Base-by-base conservation (phyloP, 2,329 filamentous ascomycete species). In the Calonectria hawksworthii region DNA sequence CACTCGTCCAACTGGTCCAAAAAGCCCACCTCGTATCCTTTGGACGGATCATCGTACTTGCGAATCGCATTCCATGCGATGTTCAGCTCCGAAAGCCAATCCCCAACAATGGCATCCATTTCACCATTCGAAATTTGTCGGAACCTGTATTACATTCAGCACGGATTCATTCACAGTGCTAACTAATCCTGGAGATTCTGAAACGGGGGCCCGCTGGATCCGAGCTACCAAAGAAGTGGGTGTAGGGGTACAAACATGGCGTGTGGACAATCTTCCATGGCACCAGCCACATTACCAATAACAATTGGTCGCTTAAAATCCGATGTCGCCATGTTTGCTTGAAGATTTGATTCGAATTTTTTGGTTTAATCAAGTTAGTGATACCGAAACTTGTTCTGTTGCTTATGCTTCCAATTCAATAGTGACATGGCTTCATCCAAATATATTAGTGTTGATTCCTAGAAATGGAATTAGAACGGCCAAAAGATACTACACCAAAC, bases 211-310 rank as follows among this genome's bases (percentile, higher is more conserved):
- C 38, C 38, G 38, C 38, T 41, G 18, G 38, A 41, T 21, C 5
- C 38, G 4, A 16, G 5, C 16, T 41, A 2, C 8, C 38, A 41
- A 21, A 21, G 14, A 41, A 41, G 38, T 41, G 5, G 38, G 38
- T 41, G 38, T 41, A 41, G 30, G 54, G 54, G 32, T 59, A 63
- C 71, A 13, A 6, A 73, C 71, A 73, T 73, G n/a, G 71, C 71
- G 21, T 73, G 44, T 1, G 71, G 71, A 11, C 47, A 54, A 34
- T 69, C 71, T 18, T 73, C 71, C 71, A 73, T 73, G n/a, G 71
- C 71, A 16, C 71, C 71, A 36, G 71, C 71, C 23, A 73, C 71
- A 69, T 73, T 73, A 13, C 71, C 71, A 32, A 73, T 73, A 11
- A 73, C 26, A 8, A 73, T 69, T 14, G 71, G 71, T 18, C 71